phyloP scores from a whole-genome alignment of 805 yeast genomes.

The Wickerhamiella alocasiicola region DNA sequence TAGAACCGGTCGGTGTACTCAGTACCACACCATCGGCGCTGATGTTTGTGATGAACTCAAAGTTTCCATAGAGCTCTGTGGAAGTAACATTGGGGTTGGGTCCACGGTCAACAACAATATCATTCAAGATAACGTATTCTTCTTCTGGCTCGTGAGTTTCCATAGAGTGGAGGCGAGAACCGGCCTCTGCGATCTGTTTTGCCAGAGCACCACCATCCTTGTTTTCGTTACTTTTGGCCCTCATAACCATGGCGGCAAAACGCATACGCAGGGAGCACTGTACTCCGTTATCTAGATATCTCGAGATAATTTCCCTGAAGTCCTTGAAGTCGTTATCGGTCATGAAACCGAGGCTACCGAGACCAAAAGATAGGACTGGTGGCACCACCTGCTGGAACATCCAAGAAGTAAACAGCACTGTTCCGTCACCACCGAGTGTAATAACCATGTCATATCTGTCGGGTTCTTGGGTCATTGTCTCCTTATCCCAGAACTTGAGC shows the following conservation, averaged over 20 bases:
- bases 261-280: constrained; percentile 75
- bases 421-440: constrained; percentile 95
- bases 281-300: constrained; percentile 58
- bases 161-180: not conserved
- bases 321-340: constrained; percentile 75
- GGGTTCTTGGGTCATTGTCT: constrained; percentile 30
- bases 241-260: constrained; percentile 59
- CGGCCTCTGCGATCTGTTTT: constrained; percentile 31
- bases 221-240: constrained; percentile 21
- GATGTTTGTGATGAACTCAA: constrained; percentile 69
- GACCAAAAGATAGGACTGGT: constrained; percentile 76
- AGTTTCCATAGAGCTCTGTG: constrained; percentile 82
- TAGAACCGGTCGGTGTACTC: constrained; percentile 93
- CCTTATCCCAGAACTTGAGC: constrained; percentile 52
- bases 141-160: constrained; percentile 27
- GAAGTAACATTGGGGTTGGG: constrained; percentile 87
- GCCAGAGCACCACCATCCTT: constrained; percentile 25
- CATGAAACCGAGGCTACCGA: constrained; percentile 87
- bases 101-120: constrained; percentile 83
- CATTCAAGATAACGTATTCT: constrained; percentile 61
- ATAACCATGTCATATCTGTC: constrained; percentile 60
- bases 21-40: constrained; percentile 90
- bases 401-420: constrained; percentile 79
- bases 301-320: constrained; percentile 45
- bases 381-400: constrained; percentile 79